Evolutionary conservation across 1,139 yeast genomes (phyloP), one percentile per base, ranked within the genome.

Genomic region (Chernovozyma sophiae-reginae): DNA sequence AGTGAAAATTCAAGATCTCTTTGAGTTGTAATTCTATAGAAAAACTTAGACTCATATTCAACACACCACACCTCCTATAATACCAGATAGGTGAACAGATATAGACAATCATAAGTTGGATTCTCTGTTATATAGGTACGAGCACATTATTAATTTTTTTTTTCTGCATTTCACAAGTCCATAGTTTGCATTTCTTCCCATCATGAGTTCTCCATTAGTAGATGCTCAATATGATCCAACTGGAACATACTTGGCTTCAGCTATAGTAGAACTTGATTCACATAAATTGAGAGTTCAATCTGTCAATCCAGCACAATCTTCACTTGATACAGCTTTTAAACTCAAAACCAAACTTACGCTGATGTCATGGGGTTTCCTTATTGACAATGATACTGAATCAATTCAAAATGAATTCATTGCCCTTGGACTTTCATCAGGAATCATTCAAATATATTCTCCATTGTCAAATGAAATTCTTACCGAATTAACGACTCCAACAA

Each of bases 241-340:
- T 1, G 80, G 81, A 18, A 66, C 73, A 32, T 72, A 72, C 50
- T 71, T 81, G 48, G 94, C 95, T 15, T 74, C 79, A 34, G 89
- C 79, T 1, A 64, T 78, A 19, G 76, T 80, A 30, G 82, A 89
- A 3, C 69, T 89, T 43, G 95, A 87, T 54, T 69, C 80, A 8
- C 92, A 86, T 52, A 79, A 81, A 48, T 63, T 89, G 33, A 73
- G 81, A 45, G 85, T 86, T 3, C 81, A 76, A 48, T 71, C 85
- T 6, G 60, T 77, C 6, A 51, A 54, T 38, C 47, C 60, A 22
- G 54, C 72, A 7, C 67, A 62, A 34, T 48, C 70, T 12, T 50
- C 68, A 17, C 59, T 69, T 32, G 55, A 69, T 42, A 56, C 71
- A 7, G 55, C 68, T 7, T 65, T 75, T 35, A 70, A 70, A 19